Evolutionary conservation across 2,329 filamentous ascomycete genomes (phyloP), one percentile per base, ranked within the genome.

Genomic region (Neurospora sp.): DNA sequence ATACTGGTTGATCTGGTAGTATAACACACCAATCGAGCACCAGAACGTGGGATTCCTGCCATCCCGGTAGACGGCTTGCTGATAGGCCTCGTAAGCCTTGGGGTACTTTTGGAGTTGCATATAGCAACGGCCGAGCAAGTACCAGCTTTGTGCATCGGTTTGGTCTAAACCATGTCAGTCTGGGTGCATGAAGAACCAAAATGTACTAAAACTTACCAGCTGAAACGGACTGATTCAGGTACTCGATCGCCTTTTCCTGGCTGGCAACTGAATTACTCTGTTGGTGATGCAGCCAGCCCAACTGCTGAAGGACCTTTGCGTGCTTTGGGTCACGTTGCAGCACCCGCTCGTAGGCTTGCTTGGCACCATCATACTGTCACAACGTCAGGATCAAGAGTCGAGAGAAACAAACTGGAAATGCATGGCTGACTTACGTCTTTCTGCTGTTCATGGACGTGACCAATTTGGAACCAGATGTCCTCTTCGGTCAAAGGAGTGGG

Each of bases 1-100:
- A 82, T 99, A 99, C 83, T 99, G 96, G 81, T 98, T 99, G 84
- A 99, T 99, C 82, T 98, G 96, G 82, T 98, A 99, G 81, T 99
- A 99, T 71, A 99, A 86, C 17, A 99, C 96, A 79, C 96, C 96
- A 78, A 99, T 99, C 10, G 95, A 98, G 84, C 96, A 98, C 96
- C 96, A 99, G 84, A 98, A 99, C 1, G 96, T 98, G 19, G 96
- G 96, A 79, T 98, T 98, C 75, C 96, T 91, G 40, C 96, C 96
- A 79, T 99, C 96, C 70, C 96, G 93, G 79, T 99, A 99, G 46
- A 99, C 96, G 2, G 96, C 96, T 83, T 99, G 96, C 79, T 99
- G 96, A 80, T 98, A 98, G 6, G 96, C 95, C 79, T 99, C 96
- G 77, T 98, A 98, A 0, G 96, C 96, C 80, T 98, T 98, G 77